Conservation (phyloP, 805 yeast genomes). For the Teunomyces kruisii region DNA sequence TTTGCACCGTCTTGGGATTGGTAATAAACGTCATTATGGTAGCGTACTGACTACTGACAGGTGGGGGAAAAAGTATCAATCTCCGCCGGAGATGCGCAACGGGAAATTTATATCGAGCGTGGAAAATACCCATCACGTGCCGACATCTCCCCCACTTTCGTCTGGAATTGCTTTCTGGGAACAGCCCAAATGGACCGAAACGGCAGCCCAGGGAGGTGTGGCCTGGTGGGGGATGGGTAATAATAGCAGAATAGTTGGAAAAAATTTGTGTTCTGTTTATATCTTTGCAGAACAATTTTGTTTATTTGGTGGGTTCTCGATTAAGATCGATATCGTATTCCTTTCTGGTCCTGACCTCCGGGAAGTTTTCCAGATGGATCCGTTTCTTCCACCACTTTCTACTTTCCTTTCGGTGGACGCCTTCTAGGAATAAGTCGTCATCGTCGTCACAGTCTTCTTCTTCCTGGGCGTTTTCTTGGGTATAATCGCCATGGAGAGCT, state of each 20-base stretch:
- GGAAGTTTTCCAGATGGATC: not conserved
- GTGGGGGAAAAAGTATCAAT: no score
- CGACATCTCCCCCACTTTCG: not conserved
- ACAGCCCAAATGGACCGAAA: no score
- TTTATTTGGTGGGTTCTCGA: not conserved
- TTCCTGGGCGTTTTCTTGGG: constrained; percentile 8
- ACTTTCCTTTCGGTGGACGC: constrained; percentile 13
- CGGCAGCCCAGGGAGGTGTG: no score
- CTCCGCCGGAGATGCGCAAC: not conserved
- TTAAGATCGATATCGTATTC: constrained; percentile 12
- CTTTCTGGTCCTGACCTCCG: not conserved
- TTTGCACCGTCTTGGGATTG: constrained; percentile 5
- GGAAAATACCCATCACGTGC: not conserved
- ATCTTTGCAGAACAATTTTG: not conserved
- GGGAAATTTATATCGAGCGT: not conserved
- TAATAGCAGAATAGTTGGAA: no score
- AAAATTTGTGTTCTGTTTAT: not conserved
- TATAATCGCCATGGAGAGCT: constrained; percentile 21
- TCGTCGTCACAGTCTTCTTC: constrained; percentile 23
- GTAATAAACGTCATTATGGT: not conserved
- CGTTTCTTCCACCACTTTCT: constrained; percentile 49
- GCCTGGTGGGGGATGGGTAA: no score
- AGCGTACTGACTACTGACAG: not conserved
- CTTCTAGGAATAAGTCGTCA: constrained; percentile 18
- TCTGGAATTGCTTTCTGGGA: no score